Evolutionary conservation across 1,284 basidiomycete species (phyloP).

Genomic region (Pterulicium gracile): DNA sequence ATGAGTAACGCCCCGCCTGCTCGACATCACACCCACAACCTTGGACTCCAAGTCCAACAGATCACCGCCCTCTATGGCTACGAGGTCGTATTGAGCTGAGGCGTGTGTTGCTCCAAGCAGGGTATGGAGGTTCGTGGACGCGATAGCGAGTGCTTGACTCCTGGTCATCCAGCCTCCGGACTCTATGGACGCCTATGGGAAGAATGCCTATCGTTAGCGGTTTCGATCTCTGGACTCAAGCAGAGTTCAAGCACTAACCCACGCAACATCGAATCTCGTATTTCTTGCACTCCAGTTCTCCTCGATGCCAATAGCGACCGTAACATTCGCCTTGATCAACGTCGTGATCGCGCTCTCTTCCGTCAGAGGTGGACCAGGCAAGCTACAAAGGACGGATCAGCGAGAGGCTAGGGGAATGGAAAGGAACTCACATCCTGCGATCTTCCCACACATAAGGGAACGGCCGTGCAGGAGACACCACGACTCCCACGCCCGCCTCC

Average conservation of each 20-base stretch:
- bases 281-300: constrained; percentile 57
- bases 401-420: constrained; percentile 18
- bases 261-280: constrained; percentile 59
- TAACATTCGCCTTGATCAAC: constrained; percentile 52
- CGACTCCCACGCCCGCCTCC: constrained; percentile 52
- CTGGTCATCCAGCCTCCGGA: constrained; percentile 34
- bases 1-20: constrained; percentile 31
- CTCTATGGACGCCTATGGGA: constrained; percentile 25
- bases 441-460: constrained; percentile 61
- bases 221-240: too few species aligned
- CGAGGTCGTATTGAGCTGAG: constrained; percentile 37
- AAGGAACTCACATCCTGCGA: constrained; percentile 34
- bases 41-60: constrained; percentile 48
- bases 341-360: constrained; percentile 40
- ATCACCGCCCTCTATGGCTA: constrained; percentile 48
- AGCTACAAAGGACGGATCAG: constrained; percentile 30
- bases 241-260: constrained; percentile 29
- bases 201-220: neutral
- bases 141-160: constrained; percentile 45
- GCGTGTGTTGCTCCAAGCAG: constrained; percentile 32
- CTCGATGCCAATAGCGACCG: constrained; percentile 52
- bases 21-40: constrained; percentile 48
- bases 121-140: constrained; percentile 50
- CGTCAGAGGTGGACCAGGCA: constrained; percentile 63
- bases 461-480: constrained; percentile 46